A percentile compares a stretch with the other conserved stretches of the same genome.
These are phyloP conservation scores for Aleurites moluccanus DNA, from an alignment of 441 rosid species.

Conservation along the genomic window DNA sequence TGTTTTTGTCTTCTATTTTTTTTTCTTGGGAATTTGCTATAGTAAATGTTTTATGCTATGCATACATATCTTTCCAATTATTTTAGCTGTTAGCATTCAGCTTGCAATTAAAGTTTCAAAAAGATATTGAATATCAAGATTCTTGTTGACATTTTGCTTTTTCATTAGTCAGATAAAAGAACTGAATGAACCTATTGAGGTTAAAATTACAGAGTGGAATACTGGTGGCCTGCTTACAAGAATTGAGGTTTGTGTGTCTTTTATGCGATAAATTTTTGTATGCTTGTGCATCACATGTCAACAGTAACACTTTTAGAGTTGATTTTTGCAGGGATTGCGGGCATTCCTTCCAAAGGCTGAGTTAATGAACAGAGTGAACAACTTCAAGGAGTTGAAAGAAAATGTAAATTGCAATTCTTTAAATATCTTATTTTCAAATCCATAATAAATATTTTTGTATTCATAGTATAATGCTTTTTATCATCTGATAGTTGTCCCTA, in stretches of 20 bases:
- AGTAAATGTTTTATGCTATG: not conserved
- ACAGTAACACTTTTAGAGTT: constrained; percentile 12
- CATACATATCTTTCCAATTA: not conserved
- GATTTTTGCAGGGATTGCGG: constrained; percentile 66
- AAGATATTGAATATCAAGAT: constrained; percentile 8
- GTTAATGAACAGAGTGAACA: constrained; percentile 66
- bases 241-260: constrained; percentile 58
- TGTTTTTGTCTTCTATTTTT: not conserved
- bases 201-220: constrained; percentile 83
- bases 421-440: constrained; percentile 12
- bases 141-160: constrained; percentile 18
- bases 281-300: not conserved
- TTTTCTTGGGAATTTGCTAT: not conserved
- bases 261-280: constrained; percentile 14
- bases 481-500: not conserved
- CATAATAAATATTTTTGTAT: not conserved
- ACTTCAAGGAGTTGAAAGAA: constrained; percentile 85
- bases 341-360: constrained; percentile 91
- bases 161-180: constrained; percentile 65
- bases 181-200: constrained; percentile 75
- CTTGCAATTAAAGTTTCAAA: not conserved
- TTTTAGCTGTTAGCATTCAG: not conserved
- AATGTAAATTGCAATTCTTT: constrained; percentile 51
- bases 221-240: constrained; percentile 87
- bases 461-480: not conserved